These are phyloP conservation scores for Suhomyces faveliae DNA, from an alignment of 805 yeast genomes.

Conservation along the genomic window DNA sequence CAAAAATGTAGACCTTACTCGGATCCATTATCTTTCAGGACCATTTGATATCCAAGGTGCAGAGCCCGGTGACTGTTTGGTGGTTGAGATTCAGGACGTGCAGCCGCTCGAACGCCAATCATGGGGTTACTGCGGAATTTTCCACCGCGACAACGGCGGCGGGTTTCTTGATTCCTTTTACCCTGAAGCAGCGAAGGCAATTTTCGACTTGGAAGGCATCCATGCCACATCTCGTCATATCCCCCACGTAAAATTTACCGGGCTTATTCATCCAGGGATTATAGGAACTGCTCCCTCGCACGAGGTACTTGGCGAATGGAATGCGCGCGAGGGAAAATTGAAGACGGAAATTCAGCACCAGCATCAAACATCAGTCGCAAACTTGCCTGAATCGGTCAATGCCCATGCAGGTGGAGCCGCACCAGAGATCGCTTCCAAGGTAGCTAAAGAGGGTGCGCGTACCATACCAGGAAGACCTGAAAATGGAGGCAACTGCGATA, in stretches of 20 bases:
- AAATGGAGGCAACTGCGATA: conserved; percentile 55
- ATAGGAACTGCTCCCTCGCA: conserved; percentile 51
- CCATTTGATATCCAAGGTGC: conserved; percentile 47
- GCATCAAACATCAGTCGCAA: conserved; percentile 39
- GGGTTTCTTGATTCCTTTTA: conserved; percentile 49
- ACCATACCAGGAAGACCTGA: conserved; percentile 55
- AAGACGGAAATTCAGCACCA: conserved; percentile 31
- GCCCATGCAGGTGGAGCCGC: conserved; percentile 44
- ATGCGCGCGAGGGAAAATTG: conserved; percentile 38
- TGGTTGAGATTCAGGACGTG: conserved; percentile 50
- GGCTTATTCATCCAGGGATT: conserved; percentile 52
- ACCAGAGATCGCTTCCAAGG: conserved; percentile 23
- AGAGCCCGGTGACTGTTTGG: conserved; percentile 48
- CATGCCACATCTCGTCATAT: conserved; percentile 49
- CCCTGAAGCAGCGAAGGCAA: conserved; percentile 52
- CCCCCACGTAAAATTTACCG: conserved; percentile 50
- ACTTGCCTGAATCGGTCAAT: conserved; percentile 35
- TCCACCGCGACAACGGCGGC: conserved; percentile 50
- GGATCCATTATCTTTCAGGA: conserved; percentile 50
- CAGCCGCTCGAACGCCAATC: conserved; percentile 53
- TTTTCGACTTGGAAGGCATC: conserved; percentile 53
- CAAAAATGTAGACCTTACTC: conserved; percentile 42
- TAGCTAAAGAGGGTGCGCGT: conserved; percentile 46
- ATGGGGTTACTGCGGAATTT: conserved; percentile 54
- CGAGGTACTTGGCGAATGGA: conserved; percentile 46